Conservation (phyloP, 805 yeast genomes). For the Hanseniaspora pseudoguilliermondii region DNA sequence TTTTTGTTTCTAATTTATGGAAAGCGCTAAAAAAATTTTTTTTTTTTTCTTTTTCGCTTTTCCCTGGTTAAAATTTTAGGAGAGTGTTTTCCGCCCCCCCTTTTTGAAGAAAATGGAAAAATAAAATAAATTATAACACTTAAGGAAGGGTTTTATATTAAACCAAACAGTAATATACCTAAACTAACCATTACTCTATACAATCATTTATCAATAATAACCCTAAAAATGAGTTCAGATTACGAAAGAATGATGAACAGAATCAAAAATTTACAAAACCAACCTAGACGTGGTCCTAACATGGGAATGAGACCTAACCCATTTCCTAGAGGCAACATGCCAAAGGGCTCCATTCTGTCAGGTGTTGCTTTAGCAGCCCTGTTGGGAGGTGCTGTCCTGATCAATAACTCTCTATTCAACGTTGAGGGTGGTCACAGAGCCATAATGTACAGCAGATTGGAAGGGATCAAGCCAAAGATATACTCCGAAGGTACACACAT, state of each 20-base stretch:
- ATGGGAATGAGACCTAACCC: conserved; percentile 3
- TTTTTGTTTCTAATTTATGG: neutral
- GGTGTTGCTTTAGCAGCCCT: conserved; percentile 46
- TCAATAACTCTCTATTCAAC: conserved; percentile 53
- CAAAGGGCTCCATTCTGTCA: conserved; percentile 49
- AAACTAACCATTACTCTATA: neutral
- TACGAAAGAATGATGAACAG: conserved; percentile 11
- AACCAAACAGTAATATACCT: neutral
- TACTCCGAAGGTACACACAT: conserved; percentile 92
- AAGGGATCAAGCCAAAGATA: conserved; percentile 72
- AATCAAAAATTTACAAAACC: conserved; percentile 6
- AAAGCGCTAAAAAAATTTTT: neutral
- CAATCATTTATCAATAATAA: neutral
- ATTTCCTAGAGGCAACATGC: conserved; percentile 21
- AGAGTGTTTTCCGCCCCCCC: neutral
- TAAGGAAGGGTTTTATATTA: neutral
- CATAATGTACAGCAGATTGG: conserved; percentile 74
- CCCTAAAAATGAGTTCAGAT: conserved; percentile 5
- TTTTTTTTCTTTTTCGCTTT: neutral
- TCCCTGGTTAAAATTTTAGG: too few relatives aligned
- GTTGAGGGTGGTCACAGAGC: conserved; percentile 99
- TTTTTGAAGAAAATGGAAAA: neutral
- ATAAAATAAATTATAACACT: neutral
- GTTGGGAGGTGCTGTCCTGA: conserved; percentile 43
- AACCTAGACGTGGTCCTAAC: neutral